A percentile compares a stretch with the other conserved stretches of the same genome.
Evolutionary conservation across 306 rosid species (phyloP).

Genomic region (Alnus rubra): DNA sequence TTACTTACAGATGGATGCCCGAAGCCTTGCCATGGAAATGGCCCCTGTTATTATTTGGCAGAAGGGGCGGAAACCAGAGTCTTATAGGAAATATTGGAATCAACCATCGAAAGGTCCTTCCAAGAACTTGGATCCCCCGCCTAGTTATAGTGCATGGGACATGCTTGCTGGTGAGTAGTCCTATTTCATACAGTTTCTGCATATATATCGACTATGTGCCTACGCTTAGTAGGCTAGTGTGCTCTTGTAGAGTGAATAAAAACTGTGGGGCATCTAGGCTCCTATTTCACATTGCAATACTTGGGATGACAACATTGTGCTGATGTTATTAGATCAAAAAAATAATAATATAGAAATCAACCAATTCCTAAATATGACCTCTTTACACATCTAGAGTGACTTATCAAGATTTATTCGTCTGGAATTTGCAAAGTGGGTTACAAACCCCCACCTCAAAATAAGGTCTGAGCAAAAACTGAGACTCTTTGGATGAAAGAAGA

Average conservation of each 20-base stretch:
- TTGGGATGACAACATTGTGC: neutral
- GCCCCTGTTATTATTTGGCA: slow-evolving; percentile 90
- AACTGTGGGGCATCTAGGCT: neutral
- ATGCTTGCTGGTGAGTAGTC: slow-evolving; percentile 70
- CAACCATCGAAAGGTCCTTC: slow-evolving; percentile 58
- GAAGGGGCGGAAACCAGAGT: slow-evolving; percentile 60
- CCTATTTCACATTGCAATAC: neutral
- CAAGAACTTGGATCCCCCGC: slow-evolving; percentile 48
- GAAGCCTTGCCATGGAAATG: slow-evolving; percentile 88
- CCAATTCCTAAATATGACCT: neutral
- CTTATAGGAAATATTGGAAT: slow-evolving; percentile 66
- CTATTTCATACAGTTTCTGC: neutral
- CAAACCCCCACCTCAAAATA: neutral
- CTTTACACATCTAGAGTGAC: neutral
- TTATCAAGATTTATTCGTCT: neutral
- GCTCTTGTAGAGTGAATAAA: neutral
- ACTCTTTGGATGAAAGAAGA: neutral
- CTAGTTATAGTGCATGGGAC: slow-evolving; percentile 65
- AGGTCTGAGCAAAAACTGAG: neutral
- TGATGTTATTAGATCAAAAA: neutral
- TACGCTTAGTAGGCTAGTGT: neutral
- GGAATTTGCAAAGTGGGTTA: neutral
- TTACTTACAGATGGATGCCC: slow-evolving; percentile 72
- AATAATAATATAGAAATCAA: neutral
- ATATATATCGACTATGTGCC: neutral